Evolutionary conservation across 2,329 filamentous ascomycete species (phyloP), one percentile per base, ranked within the genome.

Genomic region (Bipolaris victoriae): DNA sequence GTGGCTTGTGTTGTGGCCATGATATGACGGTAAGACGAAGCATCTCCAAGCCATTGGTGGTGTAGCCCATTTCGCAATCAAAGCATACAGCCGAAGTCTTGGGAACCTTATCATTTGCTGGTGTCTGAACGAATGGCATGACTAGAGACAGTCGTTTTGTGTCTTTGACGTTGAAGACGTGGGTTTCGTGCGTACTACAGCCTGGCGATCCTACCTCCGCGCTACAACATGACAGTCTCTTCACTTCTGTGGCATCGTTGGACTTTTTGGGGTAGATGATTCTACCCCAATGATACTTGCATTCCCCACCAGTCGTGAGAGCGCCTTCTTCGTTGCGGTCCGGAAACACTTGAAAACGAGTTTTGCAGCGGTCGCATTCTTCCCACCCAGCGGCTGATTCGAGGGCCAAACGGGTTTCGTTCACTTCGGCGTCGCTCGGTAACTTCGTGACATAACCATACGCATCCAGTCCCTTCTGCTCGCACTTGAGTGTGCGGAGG

Each of bases 51-150:
- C 96, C 95, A 48, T 89, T 77, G 0, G 91, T 90, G 0, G 96
- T 99, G 72, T 96, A 98, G 4, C 91, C 91, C 95, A 99, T 99
- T 73, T 99, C 95, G 69, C 95, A 98, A 74, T 99, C 95, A 68
- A 99, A 94, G 62, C 88, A 90, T 10, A 98, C 87, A 2, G 90
- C 91, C 35, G 85, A 84, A 1, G 70, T 47, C 33, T 63, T 61
- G 3, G 68, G 61, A 1, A 66, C 70, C 11, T 77, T 67, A 1
- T 79, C 74, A 63, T 92, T 92, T 11, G 82, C 77, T 0, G 93
- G 93, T 0, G 95, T 98, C 60, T 86, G 78, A 55, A 86, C 84
- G 73, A 96, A 99, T 49, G 94, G 92, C 67, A 96, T 83, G 3
- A 94, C 79, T 0, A 88, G 80, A 0, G 92, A 92, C 24, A 99